Conservation (phyloP, 345 rosid species). For the Kandelia obovata region DNA sequence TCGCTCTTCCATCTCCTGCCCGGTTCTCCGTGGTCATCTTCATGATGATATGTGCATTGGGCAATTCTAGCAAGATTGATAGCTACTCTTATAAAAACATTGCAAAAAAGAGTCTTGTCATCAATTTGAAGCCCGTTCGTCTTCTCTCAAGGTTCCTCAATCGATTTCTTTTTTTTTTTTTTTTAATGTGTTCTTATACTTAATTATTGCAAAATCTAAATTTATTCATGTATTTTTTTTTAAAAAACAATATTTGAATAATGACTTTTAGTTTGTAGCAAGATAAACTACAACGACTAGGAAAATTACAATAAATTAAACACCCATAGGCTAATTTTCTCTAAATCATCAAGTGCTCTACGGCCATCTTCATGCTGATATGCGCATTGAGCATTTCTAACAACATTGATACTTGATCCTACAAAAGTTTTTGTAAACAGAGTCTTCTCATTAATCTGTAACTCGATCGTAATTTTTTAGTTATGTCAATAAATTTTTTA, state of each 20-base stretch:
- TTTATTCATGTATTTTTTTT: neutral
- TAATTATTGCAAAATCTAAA: slow-evolving; percentile 22
- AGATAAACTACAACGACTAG: neutral
- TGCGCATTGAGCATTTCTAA: slow-evolving; percentile 18
- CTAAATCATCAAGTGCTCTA: slow-evolving; percentile 5
- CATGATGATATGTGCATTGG: slow-evolving; percentile 33
- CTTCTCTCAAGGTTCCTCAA: slow-evolving; percentile 36
- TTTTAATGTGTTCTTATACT: slow-evolving; percentile 25
- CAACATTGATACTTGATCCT: slow-evolving; percentile 28
- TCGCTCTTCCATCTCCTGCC: slow-evolving; percentile 20
- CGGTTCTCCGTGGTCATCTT: slow-evolving; percentile 40
- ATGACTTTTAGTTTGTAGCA: slow-evolving; percentile 28
- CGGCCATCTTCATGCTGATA: slow-evolving; percentile 45
- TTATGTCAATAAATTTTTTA: slow-evolving; percentile 18
- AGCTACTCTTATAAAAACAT: slow-evolving; percentile 21
- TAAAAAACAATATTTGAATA: neutral
- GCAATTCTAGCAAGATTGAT: slow-evolving; percentile 32
- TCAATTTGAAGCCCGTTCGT: slow-evolving; percentile 23
- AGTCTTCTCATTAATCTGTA: neutral
- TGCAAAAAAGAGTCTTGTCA: slow-evolving; percentile 2
- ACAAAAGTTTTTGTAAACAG: slow-evolving; percentile 23
- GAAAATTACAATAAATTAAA: too few species aligned
- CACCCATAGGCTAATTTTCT: too few species aligned
- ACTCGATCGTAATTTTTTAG: slow-evolving; percentile 39
- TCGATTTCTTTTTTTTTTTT: neutral